A percentile compares a stretch with the other conserved stretches of the same genome.
phyloP scores from a whole-genome alignment of 768 basidiomycete genomes.

The Boletus vermiculosoides region DNA sequence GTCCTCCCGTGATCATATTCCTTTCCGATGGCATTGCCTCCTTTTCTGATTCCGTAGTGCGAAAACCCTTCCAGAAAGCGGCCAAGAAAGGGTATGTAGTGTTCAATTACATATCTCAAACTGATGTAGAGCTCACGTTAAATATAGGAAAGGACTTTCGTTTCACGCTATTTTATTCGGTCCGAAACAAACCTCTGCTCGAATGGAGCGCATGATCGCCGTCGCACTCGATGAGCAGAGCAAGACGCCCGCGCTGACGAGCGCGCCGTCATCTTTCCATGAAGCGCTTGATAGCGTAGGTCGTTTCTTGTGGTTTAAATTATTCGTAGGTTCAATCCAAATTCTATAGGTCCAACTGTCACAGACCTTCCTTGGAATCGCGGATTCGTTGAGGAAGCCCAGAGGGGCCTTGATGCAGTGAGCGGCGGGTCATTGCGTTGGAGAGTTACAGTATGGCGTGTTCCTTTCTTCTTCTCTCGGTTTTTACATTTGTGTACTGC shows the following conservation, averaged over 20 bases:
- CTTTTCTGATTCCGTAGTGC: constrained; percentile 34
- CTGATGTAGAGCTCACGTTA: not conserved
- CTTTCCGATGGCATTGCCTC: constrained; percentile 54
- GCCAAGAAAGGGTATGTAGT: constrained; percentile 41
- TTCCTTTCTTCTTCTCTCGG: not conserved
- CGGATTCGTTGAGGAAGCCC: constrained; percentile 53
- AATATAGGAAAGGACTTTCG: constrained; percentile 49
- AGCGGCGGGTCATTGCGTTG: not conserved
- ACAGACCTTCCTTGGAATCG: constrained; percentile 54
- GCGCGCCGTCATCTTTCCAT: constrained; percentile 44
- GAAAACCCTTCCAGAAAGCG: constrained; percentile 37
- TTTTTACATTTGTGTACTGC: not conserved
- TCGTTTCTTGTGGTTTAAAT: not conserved
- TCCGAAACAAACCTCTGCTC: constrained; percentile 16
- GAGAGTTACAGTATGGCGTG: not conserved
- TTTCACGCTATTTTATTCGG: constrained; percentile 60
- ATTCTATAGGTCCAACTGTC: constrained; percentile 46
- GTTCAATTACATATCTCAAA: not conserved
- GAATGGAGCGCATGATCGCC: constrained; percentile 45
- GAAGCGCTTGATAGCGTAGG: constrained; percentile 51
- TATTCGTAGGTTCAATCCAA: not conserved
- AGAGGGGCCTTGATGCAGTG: constrained; percentile 45
- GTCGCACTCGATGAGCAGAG: constrained; percentile 48
- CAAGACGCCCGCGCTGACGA: constrained; percentile 23
- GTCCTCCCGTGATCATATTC: constrained; percentile 54